Base-by-base conservation (phyloP, 2,329 filamentous ascomycete genomes). In the Geosmithia putterillii region DNA sequence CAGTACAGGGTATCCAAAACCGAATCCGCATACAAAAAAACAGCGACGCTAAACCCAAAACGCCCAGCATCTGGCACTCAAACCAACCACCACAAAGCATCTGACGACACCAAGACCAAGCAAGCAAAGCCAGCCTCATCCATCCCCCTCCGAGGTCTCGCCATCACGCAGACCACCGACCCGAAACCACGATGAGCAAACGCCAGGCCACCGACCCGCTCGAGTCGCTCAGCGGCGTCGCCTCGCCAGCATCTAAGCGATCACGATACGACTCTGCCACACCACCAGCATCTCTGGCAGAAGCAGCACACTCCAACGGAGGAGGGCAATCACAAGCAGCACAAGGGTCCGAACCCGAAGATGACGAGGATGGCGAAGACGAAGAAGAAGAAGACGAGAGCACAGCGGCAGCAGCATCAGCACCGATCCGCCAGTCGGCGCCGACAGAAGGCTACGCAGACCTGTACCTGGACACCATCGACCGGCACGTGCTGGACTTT, bases 401-500 rank as follows among this genome's bases (percentile, higher is more conserved):
- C 52, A 58, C 45, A 32, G 32, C 54, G 42, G 49, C 47, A 53
- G 59, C 45, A 34, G 38, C 54, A 42, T 58, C 59, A 36, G 70
- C 64, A n/a, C 69, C 73, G 18, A 69, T 70, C 51, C 79, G 86
- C 50, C 88, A 95, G 60, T 70, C 71, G 41, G 86, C 83, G 38
- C 88, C 90, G 15, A 77, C 85, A 28, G 84, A 84, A 59, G 90
- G 90, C 48, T 98, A 95, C 67, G 82, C 84, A 55, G 90, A 98
- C 61, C 79, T 98, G 22, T 98, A 98, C 61, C 84, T 98, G 52
- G 92, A 98, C 68, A 96, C 92, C 12, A 94, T 98, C 64, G 81
- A 95, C 62, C 86, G 92, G 55, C 79, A 82, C 57, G 81, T 95
- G 40, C 80, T 96, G 45, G 92, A 98, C 64, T 96, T 96, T 59